A percentile compares a stretch with the other conserved stretches of the same genome.
phyloP scores from a whole-genome alignment of 2,329 filamentous ascomycete genomes.

The Stemphylium vesicarium region DNA sequence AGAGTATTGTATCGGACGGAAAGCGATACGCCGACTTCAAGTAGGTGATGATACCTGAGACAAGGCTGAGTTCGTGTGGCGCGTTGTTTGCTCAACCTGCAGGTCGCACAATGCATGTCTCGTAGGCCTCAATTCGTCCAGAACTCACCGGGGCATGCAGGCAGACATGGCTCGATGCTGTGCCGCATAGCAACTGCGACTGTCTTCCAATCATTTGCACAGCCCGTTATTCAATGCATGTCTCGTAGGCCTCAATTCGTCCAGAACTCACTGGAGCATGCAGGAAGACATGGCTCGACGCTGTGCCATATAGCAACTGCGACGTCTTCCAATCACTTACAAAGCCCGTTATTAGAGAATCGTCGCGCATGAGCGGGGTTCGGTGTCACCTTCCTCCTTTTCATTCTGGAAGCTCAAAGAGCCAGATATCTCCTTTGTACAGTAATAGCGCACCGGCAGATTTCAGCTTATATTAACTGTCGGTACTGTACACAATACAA shows the following conservation, averaged over 20 bases:
- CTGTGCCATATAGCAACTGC: constrained; percentile 17
- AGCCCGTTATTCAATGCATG: constrained; percentile 18
- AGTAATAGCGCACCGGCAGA: neutral
- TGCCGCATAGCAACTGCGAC: constrained; percentile 17
- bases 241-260: constrained; percentile 22
- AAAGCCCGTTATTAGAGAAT: constrained; percentile 21
- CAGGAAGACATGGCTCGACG: constrained; percentile 19
- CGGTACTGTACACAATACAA: neutral
- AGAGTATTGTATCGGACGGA: neutral
- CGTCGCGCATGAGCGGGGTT: constrained; percentile 12
- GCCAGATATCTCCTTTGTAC: neutral
- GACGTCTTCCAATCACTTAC: constrained; percentile 34
- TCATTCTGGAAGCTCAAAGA: neutral
- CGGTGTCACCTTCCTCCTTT: constrained; percentile 1
- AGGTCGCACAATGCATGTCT: constrained; percentile 27
- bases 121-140: constrained; percentile 23
- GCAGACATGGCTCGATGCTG: constrained; percentile 15
- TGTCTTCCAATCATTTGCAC: constrained; percentile 36
- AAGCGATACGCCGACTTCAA: constrained; percentile 2
- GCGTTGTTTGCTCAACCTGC: constrained; percentile 21
- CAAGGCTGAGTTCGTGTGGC: constrained; percentile 36
- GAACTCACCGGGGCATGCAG: constrained; percentile 21
- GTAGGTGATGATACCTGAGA: constrained; percentile 22
- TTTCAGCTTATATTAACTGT: neutral
- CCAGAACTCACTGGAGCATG: constrained; percentile 18